Base-by-base conservation (phyloP, 1,284 basidiomycete genomes). In the Microbotryum violaceum region DNA sequence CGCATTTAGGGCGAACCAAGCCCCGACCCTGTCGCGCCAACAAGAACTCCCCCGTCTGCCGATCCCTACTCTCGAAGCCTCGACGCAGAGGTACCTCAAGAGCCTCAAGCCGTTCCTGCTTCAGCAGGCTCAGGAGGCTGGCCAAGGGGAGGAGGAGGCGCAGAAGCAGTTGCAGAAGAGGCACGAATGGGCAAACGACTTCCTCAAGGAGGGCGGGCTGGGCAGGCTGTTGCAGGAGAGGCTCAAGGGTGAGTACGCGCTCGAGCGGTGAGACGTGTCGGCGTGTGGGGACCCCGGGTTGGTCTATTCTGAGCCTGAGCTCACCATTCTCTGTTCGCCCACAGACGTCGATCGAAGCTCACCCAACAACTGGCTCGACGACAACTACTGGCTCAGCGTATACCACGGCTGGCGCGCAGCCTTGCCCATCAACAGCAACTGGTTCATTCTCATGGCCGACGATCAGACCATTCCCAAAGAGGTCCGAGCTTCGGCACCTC, bases 321-420 rank as follows among this genome's bases (percentile, higher is more conserved):
- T 56, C 64, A 71, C 53, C 37, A 44, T 2, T 61, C 29, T 46
- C 42, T 48, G 61, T 37, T 21, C 37, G n/a, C 51, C 25, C 49
- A 54, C 74, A 90, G 91, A 89, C 58, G 82, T 97, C 53, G 91
- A 97, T 77, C 84, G 82, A 70, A 79, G 80, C 3, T 93, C 91
- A 8, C 88, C 89, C 0, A 81, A 87, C 76, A 97, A 96, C 75
- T 97, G 94, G 94, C 82, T 98, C 16, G 85, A 96, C 70, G 93
- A 97, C 76, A 91, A 89, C 59, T 87, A 93, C 71, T 97, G 94
- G 94, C 79, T 86, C 61, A 87, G 88, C 69, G 86, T 90, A 0
- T 98, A 97, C 76, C 85, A 91, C 65, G 88, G 91, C 76, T 91
- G 87, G 85, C 83, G 93, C 51, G 83, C 84, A 1, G 91, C 94